Evolutionary conservation across 2,329 filamentous ascomycete genomes (phyloP).

Genomic region (Mariannaea elegans): DNA sequence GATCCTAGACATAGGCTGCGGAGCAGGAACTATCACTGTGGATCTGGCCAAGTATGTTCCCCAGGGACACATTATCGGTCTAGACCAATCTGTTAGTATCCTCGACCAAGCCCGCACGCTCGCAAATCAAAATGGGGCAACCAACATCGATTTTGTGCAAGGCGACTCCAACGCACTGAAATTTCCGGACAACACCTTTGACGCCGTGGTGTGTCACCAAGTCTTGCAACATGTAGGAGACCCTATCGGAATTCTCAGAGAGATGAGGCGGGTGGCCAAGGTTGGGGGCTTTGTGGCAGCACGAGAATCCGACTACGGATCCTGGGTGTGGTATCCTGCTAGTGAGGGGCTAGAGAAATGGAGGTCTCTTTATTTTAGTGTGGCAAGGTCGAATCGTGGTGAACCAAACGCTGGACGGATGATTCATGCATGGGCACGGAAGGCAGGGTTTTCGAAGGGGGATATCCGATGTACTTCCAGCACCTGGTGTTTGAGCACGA

Average conservation of each 20-base stretch:
- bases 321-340: conserved; percentile 8
- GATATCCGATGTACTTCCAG: neutral
- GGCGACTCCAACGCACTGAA: neutral
- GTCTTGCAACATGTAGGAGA: conserved; percentile 3
- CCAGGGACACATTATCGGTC: neutral
- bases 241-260: neutral
- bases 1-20: conserved; percentile 4
- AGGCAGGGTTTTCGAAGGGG: neutral
- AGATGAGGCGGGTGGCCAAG: conserved; percentile 9
- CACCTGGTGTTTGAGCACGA: conserved; percentile 6
- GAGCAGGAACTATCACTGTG: conserved; percentile 4
- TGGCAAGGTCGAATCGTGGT: neutral
- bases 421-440: conserved; percentile 1
- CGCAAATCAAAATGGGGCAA: neutral
- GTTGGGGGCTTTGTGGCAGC: neutral
- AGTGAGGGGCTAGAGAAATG: conserved; percentile 1
- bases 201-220: conserved; percentile 1
- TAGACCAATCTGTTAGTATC: neutral
- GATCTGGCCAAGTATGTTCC: conserved; percentile 3
- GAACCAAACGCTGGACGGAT: conserved; percentile 4
- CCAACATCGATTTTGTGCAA: conserved; percentile 1
- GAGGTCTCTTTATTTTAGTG: neutral
- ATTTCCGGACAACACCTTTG: neutral
- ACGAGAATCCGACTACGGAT: neutral
- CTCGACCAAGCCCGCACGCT: neutral